Evolutionary conservation across 805 yeast genomes (phyloP), one percentile per base, ranked within the genome.

Genomic region (Metschnikowia koreensis): DNA sequence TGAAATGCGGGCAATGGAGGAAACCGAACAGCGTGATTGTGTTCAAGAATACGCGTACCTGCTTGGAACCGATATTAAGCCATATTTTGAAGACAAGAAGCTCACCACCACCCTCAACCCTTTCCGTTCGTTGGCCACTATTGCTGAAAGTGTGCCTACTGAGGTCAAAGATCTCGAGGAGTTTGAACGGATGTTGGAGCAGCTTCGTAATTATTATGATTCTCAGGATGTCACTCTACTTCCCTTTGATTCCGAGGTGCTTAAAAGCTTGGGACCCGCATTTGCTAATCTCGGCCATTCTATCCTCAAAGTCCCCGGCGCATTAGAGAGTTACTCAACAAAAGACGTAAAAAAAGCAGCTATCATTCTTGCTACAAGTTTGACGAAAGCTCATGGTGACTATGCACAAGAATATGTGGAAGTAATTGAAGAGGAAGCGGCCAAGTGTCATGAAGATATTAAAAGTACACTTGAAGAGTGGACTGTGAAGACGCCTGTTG

Each of bases 121-220:
- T 22, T 46, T 31, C 47, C 48, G 46, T n/a, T 41, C 61, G 7
- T 39, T 57, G 51, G 41, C 62, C 53, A 16, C 66, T 3, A 36
- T 64, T 13, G 60, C 72, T 1, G 46, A 48, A 1, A 52, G 55
- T 7, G 45, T 67, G 9, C 71, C 73, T 8, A 36, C 48, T 0
- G 29, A 42, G 0, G 57, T 71, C 6, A 47, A 54, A 2, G 65
- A 67, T 34, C 51, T 71, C 10, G 55, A 53, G 6, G 78, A 74
- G 54, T 65, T 70, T 45, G 79, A 71, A 45, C 65, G 70, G 33
- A 70, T 75, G 76, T 41, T 75, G 44, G 63, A 60, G 4, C 80
- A 75, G 44, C 50, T 58, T 4, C 46, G 39, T 2, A 40, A 36
- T 15, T 53, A 36, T 34, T 57, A 51, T 41, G 42, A 34, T 17